These are phyloP conservation scores for Tylopilus rubrobrunneus DNA, from an alignment of 768 basidiomycete species.

Conservation along the genomic window DNA sequence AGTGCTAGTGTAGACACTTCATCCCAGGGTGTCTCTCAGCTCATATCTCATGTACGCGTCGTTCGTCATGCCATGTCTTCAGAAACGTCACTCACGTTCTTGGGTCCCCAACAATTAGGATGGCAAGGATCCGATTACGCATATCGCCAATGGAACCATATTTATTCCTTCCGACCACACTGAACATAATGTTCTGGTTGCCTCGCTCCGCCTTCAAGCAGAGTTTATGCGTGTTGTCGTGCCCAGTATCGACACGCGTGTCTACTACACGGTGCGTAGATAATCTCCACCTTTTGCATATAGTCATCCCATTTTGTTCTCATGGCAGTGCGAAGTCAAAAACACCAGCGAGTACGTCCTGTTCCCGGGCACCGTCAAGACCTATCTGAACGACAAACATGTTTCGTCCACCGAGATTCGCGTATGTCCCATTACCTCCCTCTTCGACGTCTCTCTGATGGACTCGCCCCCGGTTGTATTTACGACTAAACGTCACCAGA, in stretches of 20 bases:
- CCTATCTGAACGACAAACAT: conserved; percentile 26
- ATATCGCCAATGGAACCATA: conserved; percentile 9
- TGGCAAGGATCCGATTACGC: conserved; percentile 19
- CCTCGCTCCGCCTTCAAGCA: conserved; percentile 20
- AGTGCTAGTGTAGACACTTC: too few species aligned
- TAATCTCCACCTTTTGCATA: background rate
- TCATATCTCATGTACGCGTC: conserved; percentile 11
- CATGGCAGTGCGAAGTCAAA: conserved; percentile 23
- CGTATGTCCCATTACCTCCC: conserved; percentile 9
- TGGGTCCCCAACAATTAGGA: conserved; percentile 3
- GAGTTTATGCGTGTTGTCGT: conserved; percentile 23
- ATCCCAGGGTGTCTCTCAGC: conserved; percentile 1
- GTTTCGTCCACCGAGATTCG: conserved; percentile 24
- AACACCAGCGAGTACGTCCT: conserved; percentile 26
- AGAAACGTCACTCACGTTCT: background rate
- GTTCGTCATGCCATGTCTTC: background rate
- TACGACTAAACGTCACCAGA: conserved; percentile 5
- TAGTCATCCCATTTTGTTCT: background rate
- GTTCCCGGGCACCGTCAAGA: conserved; percentile 25
- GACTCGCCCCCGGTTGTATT: background rate
- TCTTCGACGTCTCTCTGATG: background rate
- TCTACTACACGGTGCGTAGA: conserved; percentile 20
- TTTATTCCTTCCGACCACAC: conserved; percentile 13
- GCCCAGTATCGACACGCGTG: conserved; percentile 14
- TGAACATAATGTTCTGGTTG: conserved; percentile 18